phyloP scores from a whole-genome alignment of 768 basidiomycete species.

The Suillus cothurnatus region DNA sequence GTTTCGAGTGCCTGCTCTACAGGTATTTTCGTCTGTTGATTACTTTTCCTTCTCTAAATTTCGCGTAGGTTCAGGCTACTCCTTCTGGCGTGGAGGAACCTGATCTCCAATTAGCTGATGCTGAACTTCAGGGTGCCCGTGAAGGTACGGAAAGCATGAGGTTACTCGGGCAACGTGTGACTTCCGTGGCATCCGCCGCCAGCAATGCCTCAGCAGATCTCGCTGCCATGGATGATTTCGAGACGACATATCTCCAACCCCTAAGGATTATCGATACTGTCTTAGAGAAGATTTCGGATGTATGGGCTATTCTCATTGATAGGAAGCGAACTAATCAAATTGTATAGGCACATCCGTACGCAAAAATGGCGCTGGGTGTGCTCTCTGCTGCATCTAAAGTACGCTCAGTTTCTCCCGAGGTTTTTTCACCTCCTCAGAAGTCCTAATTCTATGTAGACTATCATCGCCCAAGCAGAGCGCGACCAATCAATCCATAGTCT shows the following conservation, averaged over 20 bases:
- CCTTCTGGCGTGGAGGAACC: neutral
- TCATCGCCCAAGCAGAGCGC: slow-evolving; percentile 8
- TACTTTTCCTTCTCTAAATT: neutral
- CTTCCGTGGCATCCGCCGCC: neutral
- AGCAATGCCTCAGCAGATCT: neutral
- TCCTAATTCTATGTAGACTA: neutral
- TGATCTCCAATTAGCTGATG: neutral
- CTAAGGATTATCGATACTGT: slow-evolving; percentile 2
- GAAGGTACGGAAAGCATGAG: neutral
- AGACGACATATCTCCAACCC: slow-evolving; percentile 6
- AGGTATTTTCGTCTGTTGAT: neutral
- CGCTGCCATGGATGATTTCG: neutral
- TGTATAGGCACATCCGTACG: slow-evolving; percentile 8
- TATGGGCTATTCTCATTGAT: neutral
- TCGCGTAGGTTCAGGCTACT: neutral
- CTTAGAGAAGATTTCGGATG: neutral
- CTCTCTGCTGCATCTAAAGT: slow-evolving; percentile 3
- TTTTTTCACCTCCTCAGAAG: neutral
- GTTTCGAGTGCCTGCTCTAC: neutral
- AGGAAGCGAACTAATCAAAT: neutral
- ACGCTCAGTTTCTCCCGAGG: no score
- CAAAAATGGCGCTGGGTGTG: slow-evolving; percentile 7
- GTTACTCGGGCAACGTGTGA: neutral
- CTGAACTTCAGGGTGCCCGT: neutral
- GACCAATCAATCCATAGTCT: neutral